Percentiles rank a stretch among this genome's conserved stretches.
phyloP scores from a whole-genome alignment of 208 protist genomes.

The Trypanosoma vivax region DNA sequence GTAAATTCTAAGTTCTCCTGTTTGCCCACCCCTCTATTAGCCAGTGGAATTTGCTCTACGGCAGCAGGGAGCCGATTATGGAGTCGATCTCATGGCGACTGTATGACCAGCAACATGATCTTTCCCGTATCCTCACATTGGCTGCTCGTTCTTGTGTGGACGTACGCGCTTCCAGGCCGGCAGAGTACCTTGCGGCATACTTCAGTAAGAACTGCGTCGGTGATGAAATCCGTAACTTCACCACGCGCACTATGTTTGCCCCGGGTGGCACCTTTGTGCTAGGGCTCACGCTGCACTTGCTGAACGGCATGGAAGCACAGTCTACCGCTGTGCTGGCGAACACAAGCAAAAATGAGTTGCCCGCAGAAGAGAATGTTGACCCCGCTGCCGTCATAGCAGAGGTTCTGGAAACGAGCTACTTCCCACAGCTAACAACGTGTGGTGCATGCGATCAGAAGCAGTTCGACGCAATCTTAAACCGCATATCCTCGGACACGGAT shows the following conservation, averaged over 20 bases:
- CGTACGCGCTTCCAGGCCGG: conserved; percentile 35
- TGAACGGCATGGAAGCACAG: conserved; percentile 18
- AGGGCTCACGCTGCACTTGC: conserved; percentile 1
- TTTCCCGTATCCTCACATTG: conserved; percentile 64
- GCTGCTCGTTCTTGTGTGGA: conserved; percentile 73
- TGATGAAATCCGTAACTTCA: conserved; percentile 13
- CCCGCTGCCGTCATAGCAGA: background rate
- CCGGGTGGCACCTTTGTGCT: conserved; percentile 1
- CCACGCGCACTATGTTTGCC: background rate
- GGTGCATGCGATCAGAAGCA: conserved; percentile 2
- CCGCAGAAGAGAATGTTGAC: background rate
- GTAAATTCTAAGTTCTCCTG: no score
- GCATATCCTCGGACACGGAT: background rate
- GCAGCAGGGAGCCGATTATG: conserved; percentile 2
- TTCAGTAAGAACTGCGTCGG: conserved; percentile 34
- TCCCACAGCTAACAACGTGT: conserved; percentile 12
- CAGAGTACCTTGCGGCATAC: conserved; percentile 61
- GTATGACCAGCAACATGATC: conserved; percentile 65
- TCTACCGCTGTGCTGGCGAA: conserved; percentile 1
- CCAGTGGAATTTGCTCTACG: no score
- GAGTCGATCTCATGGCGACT: conserved; percentile 58
- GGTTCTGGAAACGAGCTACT: conserved; percentile 23
- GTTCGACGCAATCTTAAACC: conserved; percentile 4
- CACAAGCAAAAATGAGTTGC: background rate
- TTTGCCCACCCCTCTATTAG: no score